Evolutionary conservation across 805 yeast genomes (phyloP).

Genomic region (Cyberlindnera maritima): DNA sequence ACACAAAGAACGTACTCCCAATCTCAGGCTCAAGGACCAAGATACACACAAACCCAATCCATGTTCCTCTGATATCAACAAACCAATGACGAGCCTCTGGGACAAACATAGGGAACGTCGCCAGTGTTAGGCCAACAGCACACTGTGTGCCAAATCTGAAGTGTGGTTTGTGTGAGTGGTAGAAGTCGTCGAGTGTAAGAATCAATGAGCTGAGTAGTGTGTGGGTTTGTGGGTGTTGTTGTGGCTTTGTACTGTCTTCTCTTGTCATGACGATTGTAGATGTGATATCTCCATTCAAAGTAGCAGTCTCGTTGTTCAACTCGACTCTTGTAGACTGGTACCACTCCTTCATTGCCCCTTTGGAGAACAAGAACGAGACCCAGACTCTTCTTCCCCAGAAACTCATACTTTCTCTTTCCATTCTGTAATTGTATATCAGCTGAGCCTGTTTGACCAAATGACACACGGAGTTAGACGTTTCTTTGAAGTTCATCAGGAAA

Average conservation of each 20-base stretch:
- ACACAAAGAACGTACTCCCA: slow-evolving; percentile 48
- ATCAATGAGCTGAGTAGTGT: background rate
- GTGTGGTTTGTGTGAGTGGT: slow-evolving; percentile 30
- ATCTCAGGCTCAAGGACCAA: slow-evolving; percentile 48
- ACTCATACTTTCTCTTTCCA: slow-evolving; percentile 33
- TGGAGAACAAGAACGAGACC: slow-evolving; percentile 39
- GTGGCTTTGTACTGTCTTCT: background rate
- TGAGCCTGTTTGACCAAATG: slow-evolving; percentile 32
- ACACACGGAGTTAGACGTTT: slow-evolving; percentile 33
- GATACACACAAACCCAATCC: slow-evolving; percentile 54
- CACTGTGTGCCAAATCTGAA: slow-evolving; percentile 46
- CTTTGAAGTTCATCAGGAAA: slow-evolving; percentile 45
- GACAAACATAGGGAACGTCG: slow-evolving; percentile 50
- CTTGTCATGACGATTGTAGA: slow-evolving; percentile 8
- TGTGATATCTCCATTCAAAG: slow-evolving; percentile 30
- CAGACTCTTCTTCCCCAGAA: slow-evolving; percentile 39
- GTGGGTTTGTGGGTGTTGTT: background rate
- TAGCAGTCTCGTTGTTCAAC: slow-evolving; percentile 31
- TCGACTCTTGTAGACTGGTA: slow-evolving; percentile 26
- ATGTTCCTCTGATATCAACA: slow-evolving; percentile 43
- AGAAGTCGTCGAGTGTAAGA: slow-evolving; percentile 1
- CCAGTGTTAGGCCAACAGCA: slow-evolving; percentile 41
- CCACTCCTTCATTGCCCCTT: slow-evolving; percentile 36
- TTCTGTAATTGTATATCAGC: slow-evolving; percentile 30
- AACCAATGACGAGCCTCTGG: slow-evolving; percentile 49